These are phyloP conservation scores for Candida dajiaensis DNA, from an alignment of 805 yeast genomes.

Conservation along the genomic window DNA sequence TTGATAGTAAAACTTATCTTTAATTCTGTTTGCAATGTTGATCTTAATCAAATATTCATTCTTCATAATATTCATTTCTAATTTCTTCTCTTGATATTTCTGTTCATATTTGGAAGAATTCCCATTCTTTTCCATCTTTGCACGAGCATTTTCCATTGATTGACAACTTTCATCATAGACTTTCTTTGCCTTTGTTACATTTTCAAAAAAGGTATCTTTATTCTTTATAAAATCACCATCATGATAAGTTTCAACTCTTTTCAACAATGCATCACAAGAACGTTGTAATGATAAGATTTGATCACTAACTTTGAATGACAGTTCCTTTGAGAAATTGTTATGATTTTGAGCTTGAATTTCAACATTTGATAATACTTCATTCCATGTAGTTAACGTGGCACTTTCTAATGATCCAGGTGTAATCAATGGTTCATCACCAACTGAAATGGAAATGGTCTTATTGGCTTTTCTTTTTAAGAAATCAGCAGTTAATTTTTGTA, in stretches of 20 bases:
- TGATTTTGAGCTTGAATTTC: conserved; percentile 73
- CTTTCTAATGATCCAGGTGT: conserved; percentile 95
- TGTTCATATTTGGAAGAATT: conserved; percentile 40
- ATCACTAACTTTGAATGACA: conserved; percentile 53
- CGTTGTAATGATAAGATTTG: conserved; percentile 50
- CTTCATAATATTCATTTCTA: conserved; percentile 84
- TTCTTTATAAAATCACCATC: conserved; percentile 42
- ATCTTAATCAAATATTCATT: conserved; percentile 77
- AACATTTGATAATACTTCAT: conserved; percentile 75
- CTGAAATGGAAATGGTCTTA: conserved; percentile 60
- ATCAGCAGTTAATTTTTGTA: conserved; percentile 58
- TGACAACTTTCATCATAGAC: conserved; percentile 79
- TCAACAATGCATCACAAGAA: conserved; percentile 48
- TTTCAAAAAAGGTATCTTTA: conserved; percentile 28
- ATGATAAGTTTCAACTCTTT: conserved; percentile 51
- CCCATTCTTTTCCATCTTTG: conserved; percentile 59
- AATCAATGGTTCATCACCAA: conserved; percentile 84
- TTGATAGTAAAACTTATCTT: conserved; percentile 89
- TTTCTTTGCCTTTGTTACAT: conserved; percentile 43
- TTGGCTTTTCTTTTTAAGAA: conserved; percentile 75
- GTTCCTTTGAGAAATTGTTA: conserved; percentile 49
- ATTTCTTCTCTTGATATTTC: conserved; percentile 54
- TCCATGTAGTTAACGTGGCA: conserved; percentile 87
- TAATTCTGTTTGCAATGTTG: conserved; percentile 80
- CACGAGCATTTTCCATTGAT: conserved; percentile 72